Percentiles rank a stretch among this genome's conserved stretches.
phyloP scores from a whole-genome alignment of 768 basidiomycete genomes.

The Tylopilus felleus region DNA sequence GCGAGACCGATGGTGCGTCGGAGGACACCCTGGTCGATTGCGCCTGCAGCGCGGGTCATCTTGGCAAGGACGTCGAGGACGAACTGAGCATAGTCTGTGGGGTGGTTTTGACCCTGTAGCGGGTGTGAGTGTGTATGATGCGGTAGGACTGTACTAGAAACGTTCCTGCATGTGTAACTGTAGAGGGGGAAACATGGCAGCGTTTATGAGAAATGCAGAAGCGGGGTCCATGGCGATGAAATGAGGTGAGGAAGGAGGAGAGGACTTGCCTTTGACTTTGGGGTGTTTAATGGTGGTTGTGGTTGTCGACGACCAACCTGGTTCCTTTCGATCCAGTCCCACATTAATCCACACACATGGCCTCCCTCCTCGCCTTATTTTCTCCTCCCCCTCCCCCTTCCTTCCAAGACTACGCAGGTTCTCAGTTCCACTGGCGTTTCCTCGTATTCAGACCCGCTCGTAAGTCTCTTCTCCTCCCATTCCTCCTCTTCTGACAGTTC shows the following conservation, averaged over 20 bases:
- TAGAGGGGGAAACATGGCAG: slow-evolving; percentile 21
- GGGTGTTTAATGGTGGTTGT: slow-evolving; percentile 13
- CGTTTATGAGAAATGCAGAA: slow-evolving; percentile 12
- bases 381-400: slow-evolving; percentile 4
- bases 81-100: slow-evolving; percentile 61
- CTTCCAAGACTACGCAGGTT: slow-evolving; percentile 62
- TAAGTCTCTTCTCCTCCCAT: slow-evolving; percentile 26
- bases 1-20: slow-evolving; percentile 66
- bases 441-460: slow-evolving; percentile 80
- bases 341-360: not conserved
- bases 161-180: slow-evolving; percentile 32
- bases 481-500: not conserved
- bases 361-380: slow-evolving; percentile 20
- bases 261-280: slow-evolving; percentile 15
- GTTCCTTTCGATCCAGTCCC: not conserved
- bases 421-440: slow-evolving; percentile 69
- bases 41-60: slow-evolving; percentile 43
- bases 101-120: slow-evolving; percentile 32
- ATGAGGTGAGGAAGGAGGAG: not conserved
- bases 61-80: slow-evolving; percentile 53
- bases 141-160: not conserved
- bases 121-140: not conserved
- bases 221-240: slow-evolving; percentile 31
- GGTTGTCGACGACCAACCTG: slow-evolving; percentile 5
- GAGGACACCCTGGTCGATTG: slow-evolving; percentile 59